phyloP scores from a whole-genome alignment of 1,139 yeast genomes.

The Pichia sp. region DNA sequence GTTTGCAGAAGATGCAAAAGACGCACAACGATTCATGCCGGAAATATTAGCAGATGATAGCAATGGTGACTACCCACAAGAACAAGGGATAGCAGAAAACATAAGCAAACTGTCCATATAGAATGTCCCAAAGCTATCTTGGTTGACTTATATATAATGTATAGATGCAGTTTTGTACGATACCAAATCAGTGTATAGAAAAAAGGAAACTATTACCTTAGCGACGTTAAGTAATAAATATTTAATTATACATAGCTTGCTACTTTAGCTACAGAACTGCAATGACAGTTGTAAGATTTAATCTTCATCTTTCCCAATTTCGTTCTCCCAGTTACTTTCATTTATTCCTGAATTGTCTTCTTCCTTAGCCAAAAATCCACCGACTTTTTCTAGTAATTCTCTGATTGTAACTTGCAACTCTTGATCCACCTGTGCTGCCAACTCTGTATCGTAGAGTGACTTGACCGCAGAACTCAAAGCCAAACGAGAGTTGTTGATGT shows the following conservation, averaged over 20 bases:
- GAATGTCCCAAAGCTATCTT: neutral
- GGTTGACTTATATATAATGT: neutral
- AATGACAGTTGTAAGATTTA: neutral
- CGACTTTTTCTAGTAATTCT: conserved; percentile 48
- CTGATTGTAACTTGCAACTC: conserved; percentile 54
- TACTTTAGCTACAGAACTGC: no score
- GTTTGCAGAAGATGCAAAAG: conserved; percentile 14
- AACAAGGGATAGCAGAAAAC: conserved; percentile 2
- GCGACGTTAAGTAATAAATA: neutral
- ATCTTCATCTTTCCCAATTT: conserved; percentile 28
- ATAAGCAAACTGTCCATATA: conserved; percentile 6
- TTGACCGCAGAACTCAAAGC: conserved; percentile 55
- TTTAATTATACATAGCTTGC: neutral
- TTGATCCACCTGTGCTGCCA: conserved; percentile 47
- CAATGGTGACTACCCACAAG: neutral
- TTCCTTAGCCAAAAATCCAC: conserved; percentile 49
- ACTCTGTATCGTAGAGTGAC: conserved; percentile 39
- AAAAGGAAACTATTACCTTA: neutral
- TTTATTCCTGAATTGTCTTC: conserved; percentile 28
- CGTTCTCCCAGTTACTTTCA: conserved; percentile 40
- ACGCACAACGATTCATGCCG: conserved; percentile 18
- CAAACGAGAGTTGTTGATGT: conserved; percentile 45
- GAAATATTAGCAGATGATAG: conserved; percentile 40
- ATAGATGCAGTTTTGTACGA: neutral
- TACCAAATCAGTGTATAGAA: neutral